These are phyloP conservation scores for Rhynchospora tenuis DNA, from an alignment of 176 grass and related monocot species.

Conservation along the genomic window DNA sequence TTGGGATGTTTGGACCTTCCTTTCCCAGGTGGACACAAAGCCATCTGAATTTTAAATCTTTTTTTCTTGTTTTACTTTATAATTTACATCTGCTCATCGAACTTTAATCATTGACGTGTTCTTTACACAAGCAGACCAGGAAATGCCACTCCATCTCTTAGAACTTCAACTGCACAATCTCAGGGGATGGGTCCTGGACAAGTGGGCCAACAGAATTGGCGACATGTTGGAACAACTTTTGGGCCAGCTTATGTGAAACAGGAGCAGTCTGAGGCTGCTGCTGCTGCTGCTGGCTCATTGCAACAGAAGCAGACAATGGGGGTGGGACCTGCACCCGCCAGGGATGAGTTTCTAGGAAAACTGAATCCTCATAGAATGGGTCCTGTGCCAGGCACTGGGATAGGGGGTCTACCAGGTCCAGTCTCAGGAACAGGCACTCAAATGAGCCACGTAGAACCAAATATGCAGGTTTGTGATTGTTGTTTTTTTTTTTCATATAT, in stretches of 20 bases:
- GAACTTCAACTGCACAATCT: slow-evolving; percentile 7
- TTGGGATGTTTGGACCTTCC: slow-evolving; percentile 45
- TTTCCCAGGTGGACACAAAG: slow-evolving; percentile 5
- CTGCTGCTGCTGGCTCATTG: slow-evolving; percentile 33
- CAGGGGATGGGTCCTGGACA: slow-evolving; percentile 19
- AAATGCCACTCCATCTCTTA: slow-evolving; percentile 11
- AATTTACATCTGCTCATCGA: background rate
- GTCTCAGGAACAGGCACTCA: slow-evolving; percentile 6
- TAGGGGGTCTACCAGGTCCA: background rate
- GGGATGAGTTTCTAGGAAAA: slow-evolving; percentile 39
- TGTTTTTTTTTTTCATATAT: slow-evolving; percentile 15
- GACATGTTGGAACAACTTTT: slow-evolving; percentile 19
- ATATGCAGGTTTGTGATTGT: slow-evolving; percentile 60
- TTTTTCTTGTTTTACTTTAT: background rate
- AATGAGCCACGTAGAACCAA: slow-evolving; percentile 39
- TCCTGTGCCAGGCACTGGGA: slow-evolving; percentile 26
- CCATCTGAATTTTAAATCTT: background rate
- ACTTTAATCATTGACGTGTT: background rate
- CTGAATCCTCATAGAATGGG: slow-evolving; percentile 25
- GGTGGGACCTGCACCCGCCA: slow-evolving; percentile 32
- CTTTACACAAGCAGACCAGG: background rate
- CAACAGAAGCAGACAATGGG: slow-evolving; percentile 51
- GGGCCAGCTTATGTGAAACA: slow-evolving; percentile 44
- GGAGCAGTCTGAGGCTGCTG: slow-evolving; percentile 28
- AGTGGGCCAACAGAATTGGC: slow-evolving; percentile 18